A percentile compares a stretch with the other conserved stretches of the same genome.
Evolutionary conservation across 208 protist species (phyloP).

Genomic region (Leishmania mexicana): DNA sequence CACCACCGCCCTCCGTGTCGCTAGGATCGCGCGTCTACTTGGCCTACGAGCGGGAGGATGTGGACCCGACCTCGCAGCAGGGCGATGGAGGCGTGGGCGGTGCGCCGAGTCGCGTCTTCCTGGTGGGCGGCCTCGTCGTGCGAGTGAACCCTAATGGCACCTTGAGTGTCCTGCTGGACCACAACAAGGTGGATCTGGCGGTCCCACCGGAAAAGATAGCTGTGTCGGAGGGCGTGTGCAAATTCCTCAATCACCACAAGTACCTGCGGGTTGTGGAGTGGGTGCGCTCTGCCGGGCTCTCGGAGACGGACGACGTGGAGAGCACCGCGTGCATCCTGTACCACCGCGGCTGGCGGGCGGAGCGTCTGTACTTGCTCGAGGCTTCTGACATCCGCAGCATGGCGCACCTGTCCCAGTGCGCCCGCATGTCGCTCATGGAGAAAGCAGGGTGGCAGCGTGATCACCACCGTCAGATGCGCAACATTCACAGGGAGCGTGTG

Average conservation of each 20-base stretch:
- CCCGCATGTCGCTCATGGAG: conserved; percentile 84
- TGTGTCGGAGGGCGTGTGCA: conserved; percentile 60
- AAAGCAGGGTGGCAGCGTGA: conserved; percentile 90
- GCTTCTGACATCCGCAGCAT: conserved; percentile 65
- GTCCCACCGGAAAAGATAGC: conserved; percentile 77
- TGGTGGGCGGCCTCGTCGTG: conserved; percentile 75
- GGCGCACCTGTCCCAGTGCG: conserved; percentile 72
- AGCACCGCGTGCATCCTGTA: conserved; percentile 81
- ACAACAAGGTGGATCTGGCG: conserved; percentile 78
- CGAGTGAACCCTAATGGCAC: conserved; percentile 81
- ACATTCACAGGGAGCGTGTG: conserved; percentile 80
- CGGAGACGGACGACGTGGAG: conserved; percentile 44
- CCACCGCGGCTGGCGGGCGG: conserved; percentile 78
- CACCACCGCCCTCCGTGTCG: conserved; percentile 22
- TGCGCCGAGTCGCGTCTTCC: conserved; percentile 17
- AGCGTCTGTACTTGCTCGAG: conserved; percentile 85
- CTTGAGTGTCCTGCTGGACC: conserved; percentile 80
- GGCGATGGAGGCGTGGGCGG: background rate
- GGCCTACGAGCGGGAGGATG: conserved; percentile 43
- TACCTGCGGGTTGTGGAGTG: conserved; percentile 76
- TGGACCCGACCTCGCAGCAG: background rate
- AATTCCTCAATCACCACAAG: conserved; percentile 44
- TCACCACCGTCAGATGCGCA: conserved; percentile 80
- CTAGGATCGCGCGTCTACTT: conserved; percentile 62
- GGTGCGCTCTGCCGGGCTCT: conserved; percentile 73